A percentile compares a stretch with the other conserved stretches of the same genome.
These are phyloP conservation scores for Clonostachys rhizophaga DNA, from an alignment of 2,329 filamentous ascomycete genomes.

Conservation along the genomic window DNA sequence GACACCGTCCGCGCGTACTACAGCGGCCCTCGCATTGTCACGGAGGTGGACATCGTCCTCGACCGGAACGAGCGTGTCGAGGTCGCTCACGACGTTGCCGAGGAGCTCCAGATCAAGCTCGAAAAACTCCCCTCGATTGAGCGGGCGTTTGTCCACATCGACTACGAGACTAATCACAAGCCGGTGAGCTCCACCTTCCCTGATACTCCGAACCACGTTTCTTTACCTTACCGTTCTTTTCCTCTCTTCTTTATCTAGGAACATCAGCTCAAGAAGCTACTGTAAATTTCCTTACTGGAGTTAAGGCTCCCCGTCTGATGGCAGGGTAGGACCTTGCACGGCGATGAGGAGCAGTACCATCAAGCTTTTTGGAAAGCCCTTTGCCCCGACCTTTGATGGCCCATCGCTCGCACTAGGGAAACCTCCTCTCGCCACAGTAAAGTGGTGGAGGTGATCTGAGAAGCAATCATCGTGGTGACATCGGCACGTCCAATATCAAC, in stretches of 20 bases:
- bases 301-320: too few species aligned
- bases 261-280: conserved; percentile 1
- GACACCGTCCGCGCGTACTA: conserved; percentile 57
- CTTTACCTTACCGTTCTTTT: not conserved
- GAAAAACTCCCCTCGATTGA: conserved; percentile 38
- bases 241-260: not conserved
- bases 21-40: conserved; percentile 56
- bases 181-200: conserved; percentile 5
- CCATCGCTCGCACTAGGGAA: too few species aligned
- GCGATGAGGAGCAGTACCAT: too few species aligned
- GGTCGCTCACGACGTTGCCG: conserved; percentile 55
- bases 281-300: not conserved
- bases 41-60: conserved; percentile 59
- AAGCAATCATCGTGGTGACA: too few species aligned
- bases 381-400: too few species aligned
- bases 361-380: too few species aligned
- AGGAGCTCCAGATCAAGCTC: conserved; percentile 55
- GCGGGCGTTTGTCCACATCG: conserved; percentile 38
- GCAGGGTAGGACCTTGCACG: too few species aligned
- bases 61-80: conserved; percentile 47
- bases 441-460: too few species aligned
- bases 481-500: too few species aligned
- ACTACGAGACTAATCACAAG: conserved; percentile 35
- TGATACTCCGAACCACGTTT: not conserved
- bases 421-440: too few species aligned